Conservation (phyloP, 2,329 filamentous ascomycete species). For the Venturia carpophila region DNA sequence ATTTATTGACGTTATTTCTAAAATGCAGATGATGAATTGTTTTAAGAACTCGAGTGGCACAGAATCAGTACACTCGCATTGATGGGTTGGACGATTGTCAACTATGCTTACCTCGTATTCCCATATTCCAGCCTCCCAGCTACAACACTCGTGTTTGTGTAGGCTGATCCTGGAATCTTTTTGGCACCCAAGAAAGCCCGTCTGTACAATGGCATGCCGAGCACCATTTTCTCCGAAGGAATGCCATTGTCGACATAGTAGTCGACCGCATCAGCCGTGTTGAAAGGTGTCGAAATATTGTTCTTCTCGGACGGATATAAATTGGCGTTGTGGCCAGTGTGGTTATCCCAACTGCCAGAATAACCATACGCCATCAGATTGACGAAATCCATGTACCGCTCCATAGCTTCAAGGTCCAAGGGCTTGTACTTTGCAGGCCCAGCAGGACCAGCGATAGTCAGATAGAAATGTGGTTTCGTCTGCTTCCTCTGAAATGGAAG, state of each 20-base stretch:
- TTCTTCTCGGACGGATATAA: conserved; percentile 53
- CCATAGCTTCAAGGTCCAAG: conserved; percentile 36
- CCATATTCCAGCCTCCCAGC: conserved; percentile 77
- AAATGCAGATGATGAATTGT: not conserved
- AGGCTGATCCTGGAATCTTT: conserved; percentile 58
- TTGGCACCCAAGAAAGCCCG: conserved; percentile 72
- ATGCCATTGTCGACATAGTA: conserved; percentile 60
- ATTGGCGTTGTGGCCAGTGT: conserved; percentile 73
- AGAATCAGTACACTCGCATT: too few species aligned
- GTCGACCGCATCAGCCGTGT: conserved; percentile 60
- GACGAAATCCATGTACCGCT: conserved; percentile 40
- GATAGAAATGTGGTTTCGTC: conserved; percentile 33
- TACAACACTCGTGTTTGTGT: conserved; percentile 64
- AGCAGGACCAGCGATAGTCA: conserved; percentile 39
- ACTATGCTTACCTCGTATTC: conserved; percentile 62
- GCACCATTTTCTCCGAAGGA: conserved; percentile 62
- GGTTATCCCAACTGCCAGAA: conserved; percentile 70
- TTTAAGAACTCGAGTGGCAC: too few species aligned
- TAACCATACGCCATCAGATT: conserved; percentile 47
- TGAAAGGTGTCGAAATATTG: conserved; percentile 67
- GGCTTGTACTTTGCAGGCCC: conserved; percentile 37
- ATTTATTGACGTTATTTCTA: conserved; percentile 17
- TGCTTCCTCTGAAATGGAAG: conserved; percentile 30
- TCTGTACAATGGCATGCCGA: conserved; percentile 90
- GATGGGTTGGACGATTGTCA: not conserved